These are phyloP conservation scores for Penicillium verrucosum DNA, from an alignment of 2,329 filamentous ascomycete species.

Conservation along the genomic window DNA sequence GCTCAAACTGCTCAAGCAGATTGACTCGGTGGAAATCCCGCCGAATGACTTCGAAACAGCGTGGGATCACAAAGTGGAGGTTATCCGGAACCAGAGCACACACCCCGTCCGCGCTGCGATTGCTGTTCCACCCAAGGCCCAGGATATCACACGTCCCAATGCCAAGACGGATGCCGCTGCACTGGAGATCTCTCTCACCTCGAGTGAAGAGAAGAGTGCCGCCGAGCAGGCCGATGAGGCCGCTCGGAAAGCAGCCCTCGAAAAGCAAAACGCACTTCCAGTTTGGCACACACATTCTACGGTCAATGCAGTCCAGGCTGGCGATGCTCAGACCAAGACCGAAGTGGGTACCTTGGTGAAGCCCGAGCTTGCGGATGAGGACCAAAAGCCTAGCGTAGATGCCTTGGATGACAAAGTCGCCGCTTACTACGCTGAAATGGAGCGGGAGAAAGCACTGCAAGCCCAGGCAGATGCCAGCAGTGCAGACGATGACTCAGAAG, in stretches of 20 bases:
- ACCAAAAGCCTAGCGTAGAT: conserved; percentile 42
- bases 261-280: conserved; percentile 52
- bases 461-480: conserved; percentile 42
- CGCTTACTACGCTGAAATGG: conserved; percentile 48
- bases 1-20: conserved; percentile 47
- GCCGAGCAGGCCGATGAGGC: conserved; percentile 49
- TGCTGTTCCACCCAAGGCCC: conserved; percentile 39
- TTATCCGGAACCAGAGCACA: conserved; percentile 43
- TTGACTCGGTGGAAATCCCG: conserved; percentile 48
- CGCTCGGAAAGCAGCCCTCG: conserved; percentile 47
- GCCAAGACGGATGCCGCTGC: conserved; percentile 45
- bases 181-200: conserved; percentile 50
- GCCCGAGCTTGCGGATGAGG: conserved; percentile 42
- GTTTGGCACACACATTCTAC: conserved; percentile 54
- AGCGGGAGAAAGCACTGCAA: conserved; percentile 42
- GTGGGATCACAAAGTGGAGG: conserved; percentile 48
- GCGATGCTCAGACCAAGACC: conserved; percentile 27
- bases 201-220: conserved; percentile 48
- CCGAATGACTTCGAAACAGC: conserved; percentile 50
- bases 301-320: conserved; percentile 34
- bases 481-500: conserved; percentile 42
- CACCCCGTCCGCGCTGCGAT: conserved; percentile 42
- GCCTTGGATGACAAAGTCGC: conserved; percentile 47
- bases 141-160: conserved; percentile 41
- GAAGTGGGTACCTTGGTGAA: conserved; percentile 36